These are phyloP conservation scores for Zygoascus hellenicus DNA, from an alignment of 1,139 yeast genomes.

Conservation along the genomic window DNA sequence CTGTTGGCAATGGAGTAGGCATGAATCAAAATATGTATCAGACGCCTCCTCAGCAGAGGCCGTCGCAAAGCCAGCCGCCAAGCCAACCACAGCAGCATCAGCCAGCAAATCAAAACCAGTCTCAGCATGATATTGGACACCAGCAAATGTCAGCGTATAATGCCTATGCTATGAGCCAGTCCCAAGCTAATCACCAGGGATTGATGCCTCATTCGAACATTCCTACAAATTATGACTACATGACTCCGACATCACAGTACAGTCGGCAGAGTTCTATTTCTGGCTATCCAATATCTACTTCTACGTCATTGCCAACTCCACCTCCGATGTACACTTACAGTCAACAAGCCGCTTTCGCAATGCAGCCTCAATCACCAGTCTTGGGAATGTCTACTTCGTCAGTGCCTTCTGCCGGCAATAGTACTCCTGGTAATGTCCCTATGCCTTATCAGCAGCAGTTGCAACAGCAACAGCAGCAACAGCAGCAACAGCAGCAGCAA, in stretches of 20 bases:
- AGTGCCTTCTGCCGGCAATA: conserved; percentile 1
- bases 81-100: conserved; percentile 11
- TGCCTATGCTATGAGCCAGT: background rate
- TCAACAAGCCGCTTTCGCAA: background rate
- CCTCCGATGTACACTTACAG: conserved; percentile 11
- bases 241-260: background rate
- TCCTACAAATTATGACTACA: conserved; percentile 7
- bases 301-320: conserved; percentile 9
- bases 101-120: background rate
- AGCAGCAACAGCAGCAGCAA: background rate
- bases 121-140: background rate
- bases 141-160: background rate
- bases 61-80: conserved; percentile 2
- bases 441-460: conserved; percentile 6
- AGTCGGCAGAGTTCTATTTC: conserved; percentile 6
- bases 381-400: background rate
- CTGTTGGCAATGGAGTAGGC: no score
- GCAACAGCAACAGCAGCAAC: conserved; percentile 10
- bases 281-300: background rate
- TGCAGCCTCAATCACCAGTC: conserved; percentile 4
- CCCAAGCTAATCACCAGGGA: conserved; percentile 9
- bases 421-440: background rate
- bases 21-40: no score
- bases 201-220: conserved; percentile 7
- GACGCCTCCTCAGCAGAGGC: no score